phyloP scores from a whole-genome alignment of 306 rosid species.

The Vicia faba region DNA sequence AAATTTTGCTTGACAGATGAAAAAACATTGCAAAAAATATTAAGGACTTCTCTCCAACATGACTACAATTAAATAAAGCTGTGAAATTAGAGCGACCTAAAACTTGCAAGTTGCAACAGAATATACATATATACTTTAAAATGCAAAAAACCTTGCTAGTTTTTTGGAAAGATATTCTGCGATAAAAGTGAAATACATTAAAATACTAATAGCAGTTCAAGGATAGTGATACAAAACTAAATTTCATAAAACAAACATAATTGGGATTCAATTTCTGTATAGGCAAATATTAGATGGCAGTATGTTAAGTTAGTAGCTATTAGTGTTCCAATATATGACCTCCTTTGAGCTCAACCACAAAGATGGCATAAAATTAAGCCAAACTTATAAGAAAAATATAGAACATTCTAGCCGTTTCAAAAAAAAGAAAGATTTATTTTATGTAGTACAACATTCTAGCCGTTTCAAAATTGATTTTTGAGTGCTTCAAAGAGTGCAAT shows the following conservation, averaged over 20 bases:
- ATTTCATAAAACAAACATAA: slow-evolving; percentile 5
- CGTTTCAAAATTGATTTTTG: background rate
- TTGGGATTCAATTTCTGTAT: background rate
- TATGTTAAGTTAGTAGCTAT: background rate
- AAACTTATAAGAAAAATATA: too few relatives aligned
- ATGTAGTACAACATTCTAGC: background rate
- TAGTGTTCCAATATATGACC: too few relatives aligned
- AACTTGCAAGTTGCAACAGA: slow-evolving; percentile 1
- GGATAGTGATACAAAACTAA: background rate
- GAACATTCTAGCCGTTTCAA: too few relatives aligned
- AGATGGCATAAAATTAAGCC: slow-evolving; percentile 6
- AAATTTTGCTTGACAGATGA: slow-evolving; percentile 3
- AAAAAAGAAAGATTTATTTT: too few relatives aligned
- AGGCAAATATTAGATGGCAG: background rate
- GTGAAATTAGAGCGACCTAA: slow-evolving; percentile 11
- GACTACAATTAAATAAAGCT: slow-evolving; percentile 13
- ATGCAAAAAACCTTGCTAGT: slow-evolving; percentile 66
- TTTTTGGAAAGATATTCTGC: slow-evolving; percentile 76
- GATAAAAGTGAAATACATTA: too few relatives aligned
- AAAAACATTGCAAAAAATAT: slow-evolving; percentile 14
- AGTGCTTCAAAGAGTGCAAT: background rate
- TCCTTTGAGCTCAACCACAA: too few relatives aligned
- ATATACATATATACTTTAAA: slow-evolving; percentile 8
- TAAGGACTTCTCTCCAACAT: slow-evolving; percentile 12
- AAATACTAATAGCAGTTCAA: too few relatives aligned